Evolutionary conservation across 805 yeast genomes (phyloP).

Genomic region (Zygosaccharomyces bailii): DNA sequence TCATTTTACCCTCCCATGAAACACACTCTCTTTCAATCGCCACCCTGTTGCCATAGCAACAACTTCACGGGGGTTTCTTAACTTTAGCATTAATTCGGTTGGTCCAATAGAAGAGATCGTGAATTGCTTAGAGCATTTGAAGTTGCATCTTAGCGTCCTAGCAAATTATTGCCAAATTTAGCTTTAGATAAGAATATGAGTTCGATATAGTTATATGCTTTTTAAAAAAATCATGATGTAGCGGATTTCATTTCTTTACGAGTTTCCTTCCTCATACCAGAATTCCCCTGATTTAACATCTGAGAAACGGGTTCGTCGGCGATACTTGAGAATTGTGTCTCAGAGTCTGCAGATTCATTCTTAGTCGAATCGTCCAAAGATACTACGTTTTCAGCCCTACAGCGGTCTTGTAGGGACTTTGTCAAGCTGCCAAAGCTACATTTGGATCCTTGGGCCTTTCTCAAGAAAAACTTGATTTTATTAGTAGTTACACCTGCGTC

Average conservation of each 20-base stretch:
- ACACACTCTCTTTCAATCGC: background rate
- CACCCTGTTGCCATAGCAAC: background rate
- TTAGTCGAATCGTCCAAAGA: constrained; percentile 15
- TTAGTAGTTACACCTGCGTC: constrained; percentile 25
- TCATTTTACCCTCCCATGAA: background rate
- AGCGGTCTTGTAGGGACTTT: constrained; percentile 15
- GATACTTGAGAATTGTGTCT: background rate
- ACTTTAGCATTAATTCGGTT: background rate
- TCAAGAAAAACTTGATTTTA: constrained; percentile 41
- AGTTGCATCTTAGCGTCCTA: too few relatives aligned
- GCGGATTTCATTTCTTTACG: too few relatives aligned
- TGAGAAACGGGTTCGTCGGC: too few relatives aligned
- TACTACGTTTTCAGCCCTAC: constrained; percentile 12
- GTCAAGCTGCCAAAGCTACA: constrained; percentile 14
- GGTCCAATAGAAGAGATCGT: too few relatives aligned
- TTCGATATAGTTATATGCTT: too few relatives aligned
- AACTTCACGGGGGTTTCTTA: background rate
- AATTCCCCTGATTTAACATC: too few relatives aligned
- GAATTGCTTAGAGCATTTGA: too few relatives aligned
- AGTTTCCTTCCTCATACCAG: too few relatives aligned
- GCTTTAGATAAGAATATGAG: too few relatives aligned
- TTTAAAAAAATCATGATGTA: too few relatives aligned
- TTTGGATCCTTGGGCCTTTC: constrained; percentile 48
- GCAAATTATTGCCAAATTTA: too few relatives aligned
- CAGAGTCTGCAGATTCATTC: background rate